These are phyloP conservation scores for Erythrobasidium hasegawianum DNA, from an alignment of 1,284 basidiomycete genomes.

Conservation along the genomic window DNA sequence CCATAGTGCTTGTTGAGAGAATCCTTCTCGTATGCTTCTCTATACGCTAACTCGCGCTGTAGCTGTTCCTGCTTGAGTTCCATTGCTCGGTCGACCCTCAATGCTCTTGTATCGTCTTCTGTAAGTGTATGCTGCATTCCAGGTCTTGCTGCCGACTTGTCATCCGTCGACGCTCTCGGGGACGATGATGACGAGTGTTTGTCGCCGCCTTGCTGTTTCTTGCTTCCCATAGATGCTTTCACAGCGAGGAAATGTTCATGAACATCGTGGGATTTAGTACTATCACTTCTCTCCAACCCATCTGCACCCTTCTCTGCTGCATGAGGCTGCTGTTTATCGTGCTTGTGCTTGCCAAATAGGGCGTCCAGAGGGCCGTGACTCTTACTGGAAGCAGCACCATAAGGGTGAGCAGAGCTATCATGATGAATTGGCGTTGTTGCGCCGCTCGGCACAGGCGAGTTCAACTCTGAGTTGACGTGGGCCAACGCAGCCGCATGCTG, in stretches of 20 bases:
- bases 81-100: constrained; percentile 16
- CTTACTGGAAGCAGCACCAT: too few species aligned
- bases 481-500: not conserved
- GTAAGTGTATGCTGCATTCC: constrained; percentile 13
- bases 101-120: constrained; percentile 24
- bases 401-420: not conserved
- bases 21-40: constrained; percentile 23
- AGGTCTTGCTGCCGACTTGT: constrained; percentile 5
- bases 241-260: constrained; percentile 31
- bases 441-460: constrained; percentile 12
- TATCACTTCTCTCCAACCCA: not conserved
- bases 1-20: constrained; percentile 28
- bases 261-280: constrained; percentile 25
- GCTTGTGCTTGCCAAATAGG: constrained; percentile 12
- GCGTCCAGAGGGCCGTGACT: not conserved
- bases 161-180: not conserved
- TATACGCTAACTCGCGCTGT: constrained; percentile 16
- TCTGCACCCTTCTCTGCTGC: constrained; percentile 10
- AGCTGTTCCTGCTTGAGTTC: constrained; percentile 21
- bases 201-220: not conserved
- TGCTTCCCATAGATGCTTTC: constrained; percentile 5
- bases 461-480: constrained; percentile 8
- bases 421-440: constrained; percentile 11
- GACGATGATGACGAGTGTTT: not conserved
- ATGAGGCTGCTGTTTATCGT: too few species aligned